Percentiles rank a stretch among this genome's conserved stretches.
Evolutionary conservation across 1,284 basidiomycete genomes (phyloP).

Genomic region (Sporisorium sorghi): DNA sequence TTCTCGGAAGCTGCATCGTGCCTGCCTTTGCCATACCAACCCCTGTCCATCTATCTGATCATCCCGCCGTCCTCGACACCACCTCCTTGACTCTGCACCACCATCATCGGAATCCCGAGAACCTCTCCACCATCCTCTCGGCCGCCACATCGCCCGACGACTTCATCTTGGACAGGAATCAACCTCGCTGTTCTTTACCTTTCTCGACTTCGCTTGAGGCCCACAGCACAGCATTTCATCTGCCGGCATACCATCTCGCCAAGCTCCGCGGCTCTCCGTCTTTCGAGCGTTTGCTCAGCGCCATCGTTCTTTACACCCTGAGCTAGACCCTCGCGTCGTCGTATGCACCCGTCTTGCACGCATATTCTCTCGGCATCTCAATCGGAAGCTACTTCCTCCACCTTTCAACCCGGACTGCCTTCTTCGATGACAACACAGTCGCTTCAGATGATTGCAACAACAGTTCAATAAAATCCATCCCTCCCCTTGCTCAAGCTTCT

Average conservation of each 20-base stretch:
- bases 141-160: not conserved
- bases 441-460: conserved; percentile 1
- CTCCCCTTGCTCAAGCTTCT: not conserved
- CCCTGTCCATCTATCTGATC: not conserved
- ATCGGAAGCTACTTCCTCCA: not conserved
- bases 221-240: not conserved
- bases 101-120: not conserved
- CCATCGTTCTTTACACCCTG: not conserved
- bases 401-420: not conserved
- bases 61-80: not conserved
- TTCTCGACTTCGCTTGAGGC: not conserved
- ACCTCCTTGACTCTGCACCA: not conserved
- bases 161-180: not conserved
- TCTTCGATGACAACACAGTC: not conserved
- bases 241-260: not conserved
- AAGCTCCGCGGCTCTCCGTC: conserved; percentile 1
- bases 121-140: not conserved
- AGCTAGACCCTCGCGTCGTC: not conserved
- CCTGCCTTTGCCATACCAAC: not conserved
- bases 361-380: not conserved
- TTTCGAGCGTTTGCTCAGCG: not conserved
- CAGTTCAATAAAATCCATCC: not conserved
- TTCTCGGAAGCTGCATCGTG: not conserved
- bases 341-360: not conserved
- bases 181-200: not conserved